Evolutionary conservation across 495 filamentous ascomycete species (phyloP).

Genomic region (Xylaria scruposa): DNA sequence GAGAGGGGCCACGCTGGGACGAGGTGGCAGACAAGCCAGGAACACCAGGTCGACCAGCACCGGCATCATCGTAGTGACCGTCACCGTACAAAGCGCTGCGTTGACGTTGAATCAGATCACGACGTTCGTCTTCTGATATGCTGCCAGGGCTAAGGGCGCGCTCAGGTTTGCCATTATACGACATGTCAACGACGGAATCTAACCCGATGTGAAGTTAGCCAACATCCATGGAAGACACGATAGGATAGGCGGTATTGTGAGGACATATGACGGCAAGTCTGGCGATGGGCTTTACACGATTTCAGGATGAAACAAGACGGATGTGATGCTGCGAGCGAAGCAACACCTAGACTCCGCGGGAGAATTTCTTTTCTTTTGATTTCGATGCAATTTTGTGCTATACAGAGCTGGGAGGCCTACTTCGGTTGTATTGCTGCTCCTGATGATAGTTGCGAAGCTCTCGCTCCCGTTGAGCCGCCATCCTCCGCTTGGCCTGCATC

Average conservation of each 20-base stretch:
- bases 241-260: conserved; percentile 32
- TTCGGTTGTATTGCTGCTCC: conserved; percentile 99
- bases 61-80: conserved; percentile 68
- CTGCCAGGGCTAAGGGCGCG: conserved; percentile 86
- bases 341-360: conserved; percentile 47
- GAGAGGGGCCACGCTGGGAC: conserved; percentile 62
- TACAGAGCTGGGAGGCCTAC: conserved; percentile 75
- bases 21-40: conserved; percentile 61
- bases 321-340: conserved; percentile 44
- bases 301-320: conserved; percentile 37
- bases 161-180: conserved; percentile 78
- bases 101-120: conserved; percentile 94
- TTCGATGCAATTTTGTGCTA: conserved; percentile 64
- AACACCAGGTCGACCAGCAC: conserved; percentile 54
- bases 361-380: conserved; percentile 51
- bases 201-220: conserved; percentile 56
- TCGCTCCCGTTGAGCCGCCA: conserved; percentile 97
- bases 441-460: conserved; percentile 99
- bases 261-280: conserved; percentile 36
- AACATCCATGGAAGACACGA: conserved; percentile 30
- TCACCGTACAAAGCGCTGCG: conserved; percentile 91
- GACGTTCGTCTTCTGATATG: conserved; percentile 95
- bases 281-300: conserved; percentile 35
- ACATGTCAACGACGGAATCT: conserved; percentile 84
- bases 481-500: conserved; percentile 97